Evolutionary conservation across 2,329 filamentous ascomycete genomes (phyloP).

Genomic region (Chaetomium sp.): DNA sequence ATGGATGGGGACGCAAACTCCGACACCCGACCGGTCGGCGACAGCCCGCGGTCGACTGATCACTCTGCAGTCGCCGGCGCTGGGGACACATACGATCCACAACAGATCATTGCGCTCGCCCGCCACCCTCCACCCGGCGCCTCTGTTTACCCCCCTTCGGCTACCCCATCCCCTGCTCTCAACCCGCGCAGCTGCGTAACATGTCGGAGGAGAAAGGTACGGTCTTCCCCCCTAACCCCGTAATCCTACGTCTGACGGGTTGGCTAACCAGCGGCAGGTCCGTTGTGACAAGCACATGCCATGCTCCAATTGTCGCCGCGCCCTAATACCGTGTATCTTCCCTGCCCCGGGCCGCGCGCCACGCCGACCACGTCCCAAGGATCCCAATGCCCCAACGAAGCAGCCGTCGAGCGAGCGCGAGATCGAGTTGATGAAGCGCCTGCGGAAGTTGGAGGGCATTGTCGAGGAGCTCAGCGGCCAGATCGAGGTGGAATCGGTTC

Average conservation of each 20-base stretch:
- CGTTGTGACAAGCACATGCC: conserved; percentile 74
- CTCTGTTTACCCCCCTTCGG: conserved; percentile 24
- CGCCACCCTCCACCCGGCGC: conserved; percentile 25
- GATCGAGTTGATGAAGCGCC: conserved; percentile 62
- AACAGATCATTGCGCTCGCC: conserved; percentile 23
- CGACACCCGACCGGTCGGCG: conserved; percentile 10
- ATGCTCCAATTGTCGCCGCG: conserved; percentile 67
- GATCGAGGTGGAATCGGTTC: conserved; percentile 48
- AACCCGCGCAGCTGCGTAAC: conserved; percentile 47
- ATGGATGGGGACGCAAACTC: conserved; percentile 17
- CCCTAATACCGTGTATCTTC: conserved; percentile 65
- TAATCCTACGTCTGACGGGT: not conserved
- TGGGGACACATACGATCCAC: conserved; percentile 22
- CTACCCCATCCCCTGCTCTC: conserved; percentile 29
- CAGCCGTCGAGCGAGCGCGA: conserved; percentile 56
- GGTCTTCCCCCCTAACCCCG: not conserved
- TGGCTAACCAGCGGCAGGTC: conserved; percentile 43
- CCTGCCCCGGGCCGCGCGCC: conserved; percentile 68
- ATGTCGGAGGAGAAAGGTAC: conserved; percentile 32
- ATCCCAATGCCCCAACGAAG: conserved; percentile 55
- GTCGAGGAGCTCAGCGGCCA: conserved; percentile 63
- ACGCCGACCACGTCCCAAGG: conserved; percentile 57
- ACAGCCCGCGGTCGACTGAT: conserved; percentile 12
- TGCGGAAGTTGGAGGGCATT: conserved; percentile 68
- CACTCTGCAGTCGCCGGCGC: conserved; percentile 9